Base-by-base conservation (phyloP, 2,329 filamentous ascomycete species). In the Emydomyces testavorans region DNA sequence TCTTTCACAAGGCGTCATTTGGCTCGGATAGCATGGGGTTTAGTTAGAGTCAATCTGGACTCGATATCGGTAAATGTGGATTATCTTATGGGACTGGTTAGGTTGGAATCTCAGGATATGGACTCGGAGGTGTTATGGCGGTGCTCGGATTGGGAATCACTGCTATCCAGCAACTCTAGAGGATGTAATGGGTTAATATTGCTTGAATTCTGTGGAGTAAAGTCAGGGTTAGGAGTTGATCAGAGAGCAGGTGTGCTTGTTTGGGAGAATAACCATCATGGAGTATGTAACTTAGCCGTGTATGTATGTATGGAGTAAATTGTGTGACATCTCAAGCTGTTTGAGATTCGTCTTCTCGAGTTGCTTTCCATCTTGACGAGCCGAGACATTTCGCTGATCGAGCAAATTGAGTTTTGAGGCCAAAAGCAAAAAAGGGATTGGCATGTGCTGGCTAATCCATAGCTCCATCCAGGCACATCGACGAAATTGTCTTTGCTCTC, bases 361-460 rank as follows among this genome's bases (percentile, higher is more conserved):
- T n/a, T n/a, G n/a, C n/a, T n/a, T n/a, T n/a, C n/a, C n/a, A n/a
- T n/a, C n/a, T n/a, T n/a, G n/a, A n/a, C n/a, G n/a, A n/a, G n/a
- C n/a, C n/a, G n/a, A n/a, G n/a, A n/a, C n/a, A n/a, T n/a, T n/a
- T n/a, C n/a, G n/a, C n/a, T n/a, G n/a, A n/a, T n/a, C n/a, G n/a
- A n/a, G n/a, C 45, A 26, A 40, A 40, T 47, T 47, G 36, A 47
- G 45, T 47, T 46, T 47, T 32, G 45, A n/a, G 10, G 18, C 20
- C 37, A 42, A 42, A 41, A 24, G 24, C 21, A 15, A 26, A 20
- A n/a, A n/a, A n/a, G n/a, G 21, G 23, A 29, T 46, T 45, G 23
- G 43, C 45, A 47, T 47, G 45, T 47, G 45, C 31, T 45, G 43
- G 32, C 32, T 21, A 23, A 20, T 21, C 45, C 28, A 40, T 20